These are phyloP conservation scores for Auricularia cornea DNA, from an alignment of 768 basidiomycete genomes.

Conservation along the genomic window DNA sequence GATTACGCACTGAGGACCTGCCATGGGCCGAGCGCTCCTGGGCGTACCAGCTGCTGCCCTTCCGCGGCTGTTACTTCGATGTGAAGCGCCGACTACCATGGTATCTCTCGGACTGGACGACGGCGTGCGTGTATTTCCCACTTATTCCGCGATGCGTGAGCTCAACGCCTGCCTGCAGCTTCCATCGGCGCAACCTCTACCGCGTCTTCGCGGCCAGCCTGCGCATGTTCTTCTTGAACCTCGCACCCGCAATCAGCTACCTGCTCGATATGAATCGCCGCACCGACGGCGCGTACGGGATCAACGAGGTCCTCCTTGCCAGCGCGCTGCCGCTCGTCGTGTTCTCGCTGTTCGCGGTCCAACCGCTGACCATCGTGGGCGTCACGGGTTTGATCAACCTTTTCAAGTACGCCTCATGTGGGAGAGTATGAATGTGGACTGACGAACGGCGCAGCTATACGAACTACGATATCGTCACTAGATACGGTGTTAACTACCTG, in stretches of 20 bases:
- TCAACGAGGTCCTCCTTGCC: conserved; percentile 31
- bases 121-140: background rate
- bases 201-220: background rate
- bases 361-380: conserved; percentile 36
- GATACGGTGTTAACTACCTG: conserved; percentile 20
- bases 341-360: conserved; percentile 29
- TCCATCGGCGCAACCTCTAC: background rate
- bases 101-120: conserved; percentile 1
- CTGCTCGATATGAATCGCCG: conserved; percentile 1
- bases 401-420: conserved; percentile 18
- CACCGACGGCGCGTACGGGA: conserved; percentile 23
- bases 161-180: background rate
- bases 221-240: background rate
- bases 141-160: background rate
- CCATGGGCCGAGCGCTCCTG: background rate
- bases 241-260: background rate
- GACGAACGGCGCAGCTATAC: conserved; percentile 14
- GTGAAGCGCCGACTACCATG: background rate
- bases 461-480: conserved; percentile 25
- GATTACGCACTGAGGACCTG: background rate
- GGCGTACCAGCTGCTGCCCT: background rate
- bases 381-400: conserved; percentile 34
- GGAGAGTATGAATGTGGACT: background rate
- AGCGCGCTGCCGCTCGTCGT: conserved; percentile 26
- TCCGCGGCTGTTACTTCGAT: background rate